Conservation (phyloP, 352 stramenopile genomes). For the Blastocystis sp. region DNA sequence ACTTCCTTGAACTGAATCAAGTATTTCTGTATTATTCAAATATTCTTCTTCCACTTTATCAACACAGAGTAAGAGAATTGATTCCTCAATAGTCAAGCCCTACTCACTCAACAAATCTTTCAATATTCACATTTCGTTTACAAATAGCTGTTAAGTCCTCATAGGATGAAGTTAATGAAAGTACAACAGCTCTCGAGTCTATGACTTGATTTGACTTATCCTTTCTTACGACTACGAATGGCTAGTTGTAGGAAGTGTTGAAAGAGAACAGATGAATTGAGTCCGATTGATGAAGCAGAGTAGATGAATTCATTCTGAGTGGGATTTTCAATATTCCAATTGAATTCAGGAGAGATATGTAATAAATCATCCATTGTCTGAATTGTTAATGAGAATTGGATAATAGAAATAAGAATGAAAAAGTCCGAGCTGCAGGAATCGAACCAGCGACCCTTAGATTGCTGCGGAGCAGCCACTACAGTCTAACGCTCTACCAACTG, state of each 20-base stretch:
- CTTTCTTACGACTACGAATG: background rate
- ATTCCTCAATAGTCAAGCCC: background rate
- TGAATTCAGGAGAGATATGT: conserved; percentile 34
- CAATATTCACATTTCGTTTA: conserved; percentile 5
- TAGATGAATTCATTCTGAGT: conserved; percentile 11
- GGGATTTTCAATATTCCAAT: background rate
- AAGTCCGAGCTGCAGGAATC: too few species aligned
- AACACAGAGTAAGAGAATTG: background rate
- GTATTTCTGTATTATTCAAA: background rate
- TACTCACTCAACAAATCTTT: background rate
- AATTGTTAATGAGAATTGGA: background rate
- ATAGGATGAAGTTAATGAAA: background rate
- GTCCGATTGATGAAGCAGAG: conserved; percentile 11
- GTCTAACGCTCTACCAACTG: background rate
- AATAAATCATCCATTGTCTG: conserved; percentile 8
- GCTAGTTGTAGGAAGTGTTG: conserved; percentile 50
- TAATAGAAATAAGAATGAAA: too few species aligned
- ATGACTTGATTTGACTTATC: background rate
- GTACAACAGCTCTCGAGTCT: background rate
- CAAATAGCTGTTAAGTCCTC: conserved; percentile 5
- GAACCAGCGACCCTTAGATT: too few species aligned
- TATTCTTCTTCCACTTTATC: background rate
- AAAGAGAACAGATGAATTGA: conserved; percentile 50
- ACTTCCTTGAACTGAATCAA: background rate
- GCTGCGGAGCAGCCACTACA: too few species aligned